These are phyloP conservation scores for Lentinula novae-zelandiae DNA, from an alignment of 1,284 basidiomycete genomes.

Conservation along the genomic window DNA sequence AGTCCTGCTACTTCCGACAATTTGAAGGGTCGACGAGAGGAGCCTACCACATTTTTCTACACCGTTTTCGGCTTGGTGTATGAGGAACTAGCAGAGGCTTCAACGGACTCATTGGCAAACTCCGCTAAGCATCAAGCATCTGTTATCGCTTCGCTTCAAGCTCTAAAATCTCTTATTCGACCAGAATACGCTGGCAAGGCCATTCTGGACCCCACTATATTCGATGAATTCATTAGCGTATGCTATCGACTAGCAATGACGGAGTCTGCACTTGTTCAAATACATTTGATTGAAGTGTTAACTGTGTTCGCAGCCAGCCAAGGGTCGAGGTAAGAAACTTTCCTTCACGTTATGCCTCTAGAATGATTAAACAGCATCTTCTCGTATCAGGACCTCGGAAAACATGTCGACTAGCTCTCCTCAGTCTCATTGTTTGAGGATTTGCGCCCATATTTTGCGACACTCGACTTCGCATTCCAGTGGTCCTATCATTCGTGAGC, in stretches of 20 bases:
- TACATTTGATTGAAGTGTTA: conserved; percentile 75
- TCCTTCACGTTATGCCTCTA: not conserved
- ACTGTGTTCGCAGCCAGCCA: conserved; percentile 55
- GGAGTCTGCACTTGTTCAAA: conserved; percentile 72
- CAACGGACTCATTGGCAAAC: conserved; percentile 49
- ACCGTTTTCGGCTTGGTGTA: conserved; percentile 91
- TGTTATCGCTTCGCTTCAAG: conserved; percentile 73
- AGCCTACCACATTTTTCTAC: conserved; percentile 84
- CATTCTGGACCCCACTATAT: conserved; percentile 76
- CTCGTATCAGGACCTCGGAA: conserved; percentile 31
- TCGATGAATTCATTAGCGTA: conserved; percentile 87
- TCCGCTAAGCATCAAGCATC: conserved; percentile 38
- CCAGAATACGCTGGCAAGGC: conserved; percentile 81
- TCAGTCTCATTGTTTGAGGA: conserved; percentile 72
- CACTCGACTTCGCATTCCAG: conserved; percentile 61
- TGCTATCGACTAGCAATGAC: conserved; percentile 90
- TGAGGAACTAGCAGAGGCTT: conserved; percentile 77
- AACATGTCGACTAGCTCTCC: conserved; percentile 44
- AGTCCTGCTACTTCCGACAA: conserved; percentile 18
- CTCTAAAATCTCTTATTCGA: conserved; percentile 75
- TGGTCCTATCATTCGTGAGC: conserved; percentile 53
- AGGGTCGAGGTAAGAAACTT: conserved; percentile 20
- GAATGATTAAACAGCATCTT: not conserved
- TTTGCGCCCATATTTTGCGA: conserved; percentile 78
- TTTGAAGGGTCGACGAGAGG: conserved; percentile 43